A percentile compares a stretch with the other conserved stretches of the same genome.
Conservation (phyloP, 441 rosid genomes). For the Populus hybrid region DNA sequence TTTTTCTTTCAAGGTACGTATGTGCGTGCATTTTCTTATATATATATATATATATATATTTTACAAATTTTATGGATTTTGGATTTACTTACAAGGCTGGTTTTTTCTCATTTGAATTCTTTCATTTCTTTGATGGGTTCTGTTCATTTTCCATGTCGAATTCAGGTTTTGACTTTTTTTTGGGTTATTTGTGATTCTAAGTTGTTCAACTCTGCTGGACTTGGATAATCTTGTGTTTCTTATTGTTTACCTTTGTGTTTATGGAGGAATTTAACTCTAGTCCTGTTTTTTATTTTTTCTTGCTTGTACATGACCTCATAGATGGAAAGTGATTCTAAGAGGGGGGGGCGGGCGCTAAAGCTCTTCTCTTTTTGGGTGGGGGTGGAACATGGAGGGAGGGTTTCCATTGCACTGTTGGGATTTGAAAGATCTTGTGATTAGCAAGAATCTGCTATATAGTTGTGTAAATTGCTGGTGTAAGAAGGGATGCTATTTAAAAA, state of each 20-base stretch:
- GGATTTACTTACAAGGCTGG: background rate
- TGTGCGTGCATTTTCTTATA: background rate
- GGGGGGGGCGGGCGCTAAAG: background rate
- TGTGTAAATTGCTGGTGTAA: background rate
- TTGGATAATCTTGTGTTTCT: background rate
- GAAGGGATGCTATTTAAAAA: too few relatives aligned
- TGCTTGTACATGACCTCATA: background rate
- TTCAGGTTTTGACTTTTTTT: conserved; percentile 2
- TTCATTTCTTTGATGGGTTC: background rate
- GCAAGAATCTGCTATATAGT: background rate
- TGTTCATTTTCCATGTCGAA: background rate
- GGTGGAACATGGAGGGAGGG: background rate
- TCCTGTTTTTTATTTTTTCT: background rate
- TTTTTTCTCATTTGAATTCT: too few relatives aligned
- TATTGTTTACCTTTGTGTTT: background rate
- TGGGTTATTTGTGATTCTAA: background rate
- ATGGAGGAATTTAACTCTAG: background rate
- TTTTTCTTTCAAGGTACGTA: background rate
- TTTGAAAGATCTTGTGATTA: background rate
- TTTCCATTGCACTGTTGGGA: background rate
- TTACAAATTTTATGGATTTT: background rate
- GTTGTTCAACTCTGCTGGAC: background rate
- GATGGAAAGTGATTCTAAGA: background rate
- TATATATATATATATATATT: background rate
- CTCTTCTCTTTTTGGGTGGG: background rate